Evolutionary conservation across 352 stramenopile species (phyloP).

Genomic region (Pythium aristosporum): DNA sequence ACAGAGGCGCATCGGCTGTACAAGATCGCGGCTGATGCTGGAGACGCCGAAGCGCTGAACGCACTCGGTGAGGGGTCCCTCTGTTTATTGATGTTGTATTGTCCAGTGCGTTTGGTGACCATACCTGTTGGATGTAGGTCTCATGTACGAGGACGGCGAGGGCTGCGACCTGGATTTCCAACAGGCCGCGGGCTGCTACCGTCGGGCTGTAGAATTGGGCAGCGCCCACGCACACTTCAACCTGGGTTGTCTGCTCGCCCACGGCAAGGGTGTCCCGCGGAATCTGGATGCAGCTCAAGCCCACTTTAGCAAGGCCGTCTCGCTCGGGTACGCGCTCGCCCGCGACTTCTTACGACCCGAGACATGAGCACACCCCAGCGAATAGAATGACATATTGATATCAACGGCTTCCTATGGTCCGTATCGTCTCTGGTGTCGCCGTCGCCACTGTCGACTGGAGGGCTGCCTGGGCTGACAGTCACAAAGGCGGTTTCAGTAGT

Average conservation of each 20-base stretch:
- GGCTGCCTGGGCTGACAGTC: too few relatives aligned
- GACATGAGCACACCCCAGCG: neutral
- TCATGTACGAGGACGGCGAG: conserved; percentile 82
- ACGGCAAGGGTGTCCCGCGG: conserved; percentile 62
- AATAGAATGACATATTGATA: too few relatives aligned
- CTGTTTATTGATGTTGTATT: neutral
- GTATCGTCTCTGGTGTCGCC: too few relatives aligned
- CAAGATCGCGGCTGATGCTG: conserved; percentile 43
- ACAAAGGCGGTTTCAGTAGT: too few relatives aligned
- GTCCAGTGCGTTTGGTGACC: neutral
- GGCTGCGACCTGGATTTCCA: conserved; percentile 67
- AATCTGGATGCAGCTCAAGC: conserved; percentile 55
- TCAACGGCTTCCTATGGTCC: too few relatives aligned
- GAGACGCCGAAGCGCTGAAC: conserved; percentile 66
- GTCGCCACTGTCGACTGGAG: too few relatives aligned
- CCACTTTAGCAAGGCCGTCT: conserved; percentile 57
- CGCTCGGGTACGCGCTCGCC: conserved; percentile 59
- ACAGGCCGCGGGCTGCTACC: conserved; percentile 55
- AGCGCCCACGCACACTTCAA: conserved; percentile 78
- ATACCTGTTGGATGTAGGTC: conserved; percentile 19
- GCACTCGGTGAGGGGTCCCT: conserved; percentile 43
- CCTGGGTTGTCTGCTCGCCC: conserved; percentile 57
- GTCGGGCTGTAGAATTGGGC: conserved; percentile 39
- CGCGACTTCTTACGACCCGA: conserved; percentile 45
- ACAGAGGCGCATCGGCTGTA: conserved; percentile 54